Conservation (phyloP, 192 early-diverging fungal genomes). For the Coemansia reversa region DNA sequence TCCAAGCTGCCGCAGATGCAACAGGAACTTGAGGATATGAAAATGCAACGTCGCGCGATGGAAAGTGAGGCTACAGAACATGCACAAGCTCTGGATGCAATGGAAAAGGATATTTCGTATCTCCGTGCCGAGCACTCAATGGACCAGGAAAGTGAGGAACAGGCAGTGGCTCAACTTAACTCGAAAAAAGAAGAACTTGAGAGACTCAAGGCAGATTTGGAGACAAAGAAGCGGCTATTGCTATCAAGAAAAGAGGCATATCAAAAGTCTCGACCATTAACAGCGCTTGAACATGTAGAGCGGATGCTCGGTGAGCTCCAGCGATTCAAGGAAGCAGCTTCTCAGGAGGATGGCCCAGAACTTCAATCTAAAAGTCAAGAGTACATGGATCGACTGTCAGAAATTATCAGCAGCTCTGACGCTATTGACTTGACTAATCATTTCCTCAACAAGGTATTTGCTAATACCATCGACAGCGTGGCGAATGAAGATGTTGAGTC, state of each 20-base stretch:
- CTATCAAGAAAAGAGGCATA: constrained; percentile 33
- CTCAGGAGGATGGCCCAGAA: neutral
- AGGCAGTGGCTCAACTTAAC: constrained; percentile 34
- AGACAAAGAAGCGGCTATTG: constrained; percentile 38
- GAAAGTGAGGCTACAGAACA: constrained; percentile 29
- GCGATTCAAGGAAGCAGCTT: neutral
- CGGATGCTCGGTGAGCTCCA: constrained; percentile 29
- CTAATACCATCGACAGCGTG: constrained; percentile 46
- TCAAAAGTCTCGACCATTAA: constrained; percentile 38
- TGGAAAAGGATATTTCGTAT: constrained; percentile 48
- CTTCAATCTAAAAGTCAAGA: constrained; percentile 16
- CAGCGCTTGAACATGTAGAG: constrained; percentile 45
- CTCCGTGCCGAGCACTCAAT: constrained; percentile 48
- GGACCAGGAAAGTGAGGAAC: constrained; percentile 51
- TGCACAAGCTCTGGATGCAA: constrained; percentile 21
- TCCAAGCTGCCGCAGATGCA: constrained; percentile 41
- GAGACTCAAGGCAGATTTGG: constrained; percentile 29
- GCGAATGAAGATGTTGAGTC: constrained; percentile 51
- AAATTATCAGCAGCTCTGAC: constrained; percentile 45
- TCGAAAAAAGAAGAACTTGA: constrained; percentile 27
- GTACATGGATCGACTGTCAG: constrained; percentile 24
- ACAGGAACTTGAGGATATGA: constrained; percentile 30
- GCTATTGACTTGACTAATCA: constrained; percentile 39
- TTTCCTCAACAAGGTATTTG: constrained; percentile 48
- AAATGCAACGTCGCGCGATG: constrained; percentile 28